Base-by-base conservation (phyloP, 2,329 filamentous ascomycete genomes). In the Cytospora paraplurivora region DNA sequence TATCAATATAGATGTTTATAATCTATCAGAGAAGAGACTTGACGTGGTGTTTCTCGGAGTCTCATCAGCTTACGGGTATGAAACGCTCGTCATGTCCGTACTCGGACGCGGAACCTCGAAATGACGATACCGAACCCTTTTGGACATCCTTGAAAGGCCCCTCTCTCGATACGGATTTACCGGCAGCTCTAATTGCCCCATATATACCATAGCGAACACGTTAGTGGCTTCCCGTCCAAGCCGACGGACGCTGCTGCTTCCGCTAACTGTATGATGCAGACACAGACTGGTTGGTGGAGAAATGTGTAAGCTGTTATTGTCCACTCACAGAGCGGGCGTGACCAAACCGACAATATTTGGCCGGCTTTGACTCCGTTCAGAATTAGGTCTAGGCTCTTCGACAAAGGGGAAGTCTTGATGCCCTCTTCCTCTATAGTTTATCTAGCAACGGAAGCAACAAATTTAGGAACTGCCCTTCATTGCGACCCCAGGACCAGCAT, bases 251-350 rank as follows among this genome's bases (percentile, higher is more conserved):
- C 44, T 47, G 44, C 19, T 47, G 44, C 44, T 47, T 47, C 44
- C 44, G 44, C 12, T 47, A n/a, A 19, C 21, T n/a, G 44, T 19
- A 47, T 10, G 44, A 10, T 10, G n/a, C 44, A 47, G n/a, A n/a
- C 44, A 12, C 44, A 8, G 44, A n/a, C 21, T 47, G 63, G 63
- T 65, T 65, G 63, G 63, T 65, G 63, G 63, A 65, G 56, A 65
- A 65, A 63, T 56, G 34, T 21, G 37, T 19, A 15, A 27, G 37
- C 35, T 59, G 41, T 49, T 13, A 13, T 51, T 38, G 32, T 49
- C 58, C 58, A 47, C 44, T 21, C 8, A 47, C 7, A 19, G 21
- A 19, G 15, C n/a, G 19, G 44, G 17, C n/a, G 44, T 6, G 12
- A 21, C 51, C 57, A 59, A 41, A 33, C 11, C 47, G 38, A 27